These are phyloP conservation scores for Picea abies DNA, from an alignment of 83 land plant species.

Conservation along the genomic window DNA sequence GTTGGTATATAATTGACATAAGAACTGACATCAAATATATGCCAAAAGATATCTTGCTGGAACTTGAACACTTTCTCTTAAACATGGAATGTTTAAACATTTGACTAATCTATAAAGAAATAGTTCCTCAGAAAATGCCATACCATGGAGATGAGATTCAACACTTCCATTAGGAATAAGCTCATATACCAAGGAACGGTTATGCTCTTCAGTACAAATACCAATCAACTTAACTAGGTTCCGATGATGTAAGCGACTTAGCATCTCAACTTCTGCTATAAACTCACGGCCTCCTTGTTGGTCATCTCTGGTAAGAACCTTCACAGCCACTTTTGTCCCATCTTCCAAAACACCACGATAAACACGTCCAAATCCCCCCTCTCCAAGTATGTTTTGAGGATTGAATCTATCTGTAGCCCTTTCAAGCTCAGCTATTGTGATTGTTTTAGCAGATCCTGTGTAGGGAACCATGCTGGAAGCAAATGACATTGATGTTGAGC, in stretches of 20 bases:
- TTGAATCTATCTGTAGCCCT: slow-evolving; percentile 71
- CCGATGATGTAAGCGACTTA: slow-evolving; percentile 83
- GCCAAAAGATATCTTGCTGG: neutral
- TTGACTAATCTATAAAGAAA: neutral
- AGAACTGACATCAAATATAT: neutral
- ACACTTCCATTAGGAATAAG: slow-evolving; percentile 86
- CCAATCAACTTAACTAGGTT: slow-evolving; percentile 84
- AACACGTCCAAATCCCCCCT: slow-evolving; percentile 89
- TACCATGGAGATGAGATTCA: slow-evolving; percentile 90
- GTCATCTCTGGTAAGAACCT: slow-evolving; percentile 72
- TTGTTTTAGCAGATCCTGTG: slow-evolving; percentile 68
- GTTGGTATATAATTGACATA: neutral
- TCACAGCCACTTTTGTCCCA: slow-evolving; percentile 70
- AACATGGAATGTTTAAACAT: neutral
- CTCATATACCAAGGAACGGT: slow-evolving; percentile 74
- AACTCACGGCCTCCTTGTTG: slow-evolving; percentile 79
- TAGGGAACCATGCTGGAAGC: slow-evolving; percentile 54
- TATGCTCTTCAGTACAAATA: slow-evolving; percentile 65
- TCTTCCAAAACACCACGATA: slow-evolving; percentile 73
- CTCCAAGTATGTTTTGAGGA: slow-evolving; percentile 71
- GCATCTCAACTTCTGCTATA: slow-evolving; percentile 87
- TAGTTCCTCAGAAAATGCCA: neutral
- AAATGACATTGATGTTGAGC: slow-evolving; percentile 57
- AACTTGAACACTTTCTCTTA: neutral
- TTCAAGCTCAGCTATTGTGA: slow-evolving; percentile 56